Conservation (phyloP, 768 basidiomycete species). For the Strobilomyces echinocephalus region DNA sequence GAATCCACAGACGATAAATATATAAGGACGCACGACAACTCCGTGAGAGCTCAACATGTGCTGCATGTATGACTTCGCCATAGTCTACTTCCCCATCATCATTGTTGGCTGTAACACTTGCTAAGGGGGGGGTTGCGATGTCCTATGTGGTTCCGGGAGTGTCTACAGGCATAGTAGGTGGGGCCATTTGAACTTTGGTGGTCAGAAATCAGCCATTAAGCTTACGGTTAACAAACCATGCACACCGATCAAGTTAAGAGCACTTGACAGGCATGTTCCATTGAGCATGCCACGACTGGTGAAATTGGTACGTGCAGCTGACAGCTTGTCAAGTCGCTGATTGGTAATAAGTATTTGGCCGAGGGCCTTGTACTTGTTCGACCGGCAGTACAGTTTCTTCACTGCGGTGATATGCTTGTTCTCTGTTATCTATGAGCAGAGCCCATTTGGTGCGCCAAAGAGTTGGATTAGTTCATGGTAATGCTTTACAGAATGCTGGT, state of each 20-base stretch:
- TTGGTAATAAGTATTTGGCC: not conserved
- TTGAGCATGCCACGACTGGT: not conserved
- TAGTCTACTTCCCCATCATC: no score
- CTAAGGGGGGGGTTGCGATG: no score
- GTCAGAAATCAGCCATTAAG: no score
- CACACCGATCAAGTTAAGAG: not conserved
- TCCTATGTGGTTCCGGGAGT: no score
- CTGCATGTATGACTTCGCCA: no score
- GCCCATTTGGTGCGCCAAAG: not conserved
- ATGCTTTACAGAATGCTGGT: not conserved
- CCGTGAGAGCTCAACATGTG: no score
- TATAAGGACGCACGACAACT: no score
- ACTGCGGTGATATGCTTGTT: conserved; percentile 1
- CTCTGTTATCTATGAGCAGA: not conserved
- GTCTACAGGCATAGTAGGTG: no score
- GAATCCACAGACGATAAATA: no score
- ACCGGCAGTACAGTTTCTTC: not conserved
- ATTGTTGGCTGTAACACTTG: no score
- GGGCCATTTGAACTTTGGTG: no score
- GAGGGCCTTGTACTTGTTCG: not conserved
- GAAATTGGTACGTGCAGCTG: not conserved
- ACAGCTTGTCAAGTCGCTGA: not conserved
- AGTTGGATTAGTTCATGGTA: not conserved
- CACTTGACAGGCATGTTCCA: not conserved
- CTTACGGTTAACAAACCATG: no score